Evolutionary conservation across 2,329 filamentous ascomycete genomes (phyloP), one percentile per base, ranked within the genome.

Genomic region (Lecanicillium sp.): DNA sequence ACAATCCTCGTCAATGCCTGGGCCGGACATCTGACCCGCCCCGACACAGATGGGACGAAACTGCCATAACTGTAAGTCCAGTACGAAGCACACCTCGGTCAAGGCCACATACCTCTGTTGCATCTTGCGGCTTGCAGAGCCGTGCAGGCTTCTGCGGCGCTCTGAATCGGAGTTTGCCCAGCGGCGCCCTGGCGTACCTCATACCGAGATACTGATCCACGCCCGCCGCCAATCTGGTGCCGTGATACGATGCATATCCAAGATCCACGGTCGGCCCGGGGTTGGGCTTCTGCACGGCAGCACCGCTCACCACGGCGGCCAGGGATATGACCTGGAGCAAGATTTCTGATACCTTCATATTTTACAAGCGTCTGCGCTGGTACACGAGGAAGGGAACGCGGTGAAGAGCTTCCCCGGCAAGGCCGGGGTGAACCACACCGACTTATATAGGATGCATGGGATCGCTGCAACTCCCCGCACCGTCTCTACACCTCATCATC

Each of bases 111-210:
- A 64, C 59, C 47, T 56, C 32, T 40, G 60, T 48, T 13, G 64
- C 59, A 40, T 60, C 50, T 53, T 67, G 60, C 1, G 58, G 50
- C 3, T 46, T 49, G 1, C 51, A 43, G 10, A 54, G 50, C 4
- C 42, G 54, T 3, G 52, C 54, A 3, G 72, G 72, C 25, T 65
- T 57, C 13, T 60, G 54, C 1, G 74, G 73, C 14, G 69, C 66
- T 18, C 66, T 58, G 60, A 69, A 78, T 38, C 74, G 63, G 25
- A 74, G 56, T 29, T 71, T 57, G 2, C 64, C 68, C 1, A 68
- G 40, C 5, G 74, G 72, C n/a, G 72, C 58, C 12, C 64, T 60
- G 10, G 74, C 74, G 50, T 68, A 78, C 31, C 71, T 68, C 53
- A 71, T 56, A 11, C 69, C 69, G 3, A 69, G 55, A 48, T 64